Base-by-base conservation (phyloP, 1,284 basidiomycete species). In the Sparassis latifolia region DNA sequence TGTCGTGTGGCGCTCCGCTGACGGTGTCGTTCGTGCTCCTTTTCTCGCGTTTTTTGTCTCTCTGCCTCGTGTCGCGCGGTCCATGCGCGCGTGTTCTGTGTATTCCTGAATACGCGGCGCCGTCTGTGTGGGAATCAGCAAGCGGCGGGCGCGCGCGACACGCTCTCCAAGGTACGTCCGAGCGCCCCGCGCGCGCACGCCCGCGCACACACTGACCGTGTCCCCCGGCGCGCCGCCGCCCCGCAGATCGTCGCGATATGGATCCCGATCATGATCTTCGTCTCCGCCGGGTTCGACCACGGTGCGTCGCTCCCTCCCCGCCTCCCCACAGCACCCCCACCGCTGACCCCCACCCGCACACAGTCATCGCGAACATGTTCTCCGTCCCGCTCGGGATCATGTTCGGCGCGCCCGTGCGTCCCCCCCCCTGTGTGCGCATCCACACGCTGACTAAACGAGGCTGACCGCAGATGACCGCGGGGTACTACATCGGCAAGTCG, bases 181-280 rank as follows among this genome's bases (percentile, higher is more conserved):
- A 20, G 37, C 40, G 4, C n/a, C 7, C 20, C 12, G 41, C 48
- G 51, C 10, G n/a, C 28, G n/a, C 32, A 9, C 28, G 31, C 33
- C 51, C 12, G 28, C 39, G 42, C 12, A 10, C 51, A 33, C 48
- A 46, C 9, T 30, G 31, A 28, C 28, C 20, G 20, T 1, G 20
- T 20, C 20, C 20, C 20, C 20, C 20, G 20, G 20, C 20, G 20
- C 20, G 20, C 20, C 20, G 20, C 20, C 20, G 20, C 31, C 12
- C 10, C 44, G 4, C 49, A 81, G 77, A 76, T 89, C 41, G 68
- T 85, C 50, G 79, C 82, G 0, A 75, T 80, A 42, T 89, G 85
- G 83, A 79, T 89, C 52, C 87, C 88, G 5, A 87, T 89, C 54
- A 88, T 84, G 78, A 71, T 84, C 35, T 90, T 89, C 60, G 86